Conservation (phyloP, 192 early-diverging fungal species). For the Coemansia sp. region DNA sequence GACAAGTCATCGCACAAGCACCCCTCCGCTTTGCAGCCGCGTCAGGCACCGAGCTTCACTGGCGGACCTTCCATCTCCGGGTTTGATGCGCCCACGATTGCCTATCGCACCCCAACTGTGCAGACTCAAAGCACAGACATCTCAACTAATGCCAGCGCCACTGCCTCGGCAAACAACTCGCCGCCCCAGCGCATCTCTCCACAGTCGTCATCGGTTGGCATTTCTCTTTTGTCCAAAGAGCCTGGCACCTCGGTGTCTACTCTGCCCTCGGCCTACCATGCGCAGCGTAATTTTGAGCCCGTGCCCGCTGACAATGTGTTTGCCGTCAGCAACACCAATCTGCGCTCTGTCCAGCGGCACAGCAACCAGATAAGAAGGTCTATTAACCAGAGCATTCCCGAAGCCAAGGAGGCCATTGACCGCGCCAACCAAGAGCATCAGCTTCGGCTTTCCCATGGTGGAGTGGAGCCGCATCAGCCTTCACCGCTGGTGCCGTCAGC, state of each 20-base stretch:
- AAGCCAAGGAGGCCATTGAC: not conserved
- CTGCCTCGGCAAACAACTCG: constrained; percentile 27
- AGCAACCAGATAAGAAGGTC: constrained; percentile 29
- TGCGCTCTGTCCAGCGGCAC: constrained; percentile 41
- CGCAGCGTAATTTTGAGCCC: constrained; percentile 49
- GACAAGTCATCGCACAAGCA: constrained; percentile 25
- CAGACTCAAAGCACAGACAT: constrained; percentile 34
- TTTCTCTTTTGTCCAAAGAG: constrained; percentile 8
- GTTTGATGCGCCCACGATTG: constrained; percentile 43
- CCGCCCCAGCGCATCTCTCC: constrained; percentile 29
- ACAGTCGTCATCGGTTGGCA: constrained; percentile 20
- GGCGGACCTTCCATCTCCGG: constrained; percentile 7
- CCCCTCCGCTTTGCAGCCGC: constrained; percentile 2
- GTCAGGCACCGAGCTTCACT: constrained; percentile 9
- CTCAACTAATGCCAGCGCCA: constrained; percentile 28
- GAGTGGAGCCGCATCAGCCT: not conserved
- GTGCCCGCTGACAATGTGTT: constrained; percentile 46
- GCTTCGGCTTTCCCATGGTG: not conserved
- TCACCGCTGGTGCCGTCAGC: constrained; percentile 8
- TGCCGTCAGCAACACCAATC: constrained; percentile 38
- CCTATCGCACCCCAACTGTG: constrained; percentile 41
- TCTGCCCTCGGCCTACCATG: constrained; percentile 24
- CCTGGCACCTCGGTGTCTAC: not conserved
- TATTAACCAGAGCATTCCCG: constrained; percentile 12
- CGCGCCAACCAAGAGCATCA: constrained; percentile 12